These are phyloP conservation scores for Trichoderma koningiopsis DNA, from an alignment of 2,329 filamentous ascomycete species.

Conservation along the genomic window DNA sequence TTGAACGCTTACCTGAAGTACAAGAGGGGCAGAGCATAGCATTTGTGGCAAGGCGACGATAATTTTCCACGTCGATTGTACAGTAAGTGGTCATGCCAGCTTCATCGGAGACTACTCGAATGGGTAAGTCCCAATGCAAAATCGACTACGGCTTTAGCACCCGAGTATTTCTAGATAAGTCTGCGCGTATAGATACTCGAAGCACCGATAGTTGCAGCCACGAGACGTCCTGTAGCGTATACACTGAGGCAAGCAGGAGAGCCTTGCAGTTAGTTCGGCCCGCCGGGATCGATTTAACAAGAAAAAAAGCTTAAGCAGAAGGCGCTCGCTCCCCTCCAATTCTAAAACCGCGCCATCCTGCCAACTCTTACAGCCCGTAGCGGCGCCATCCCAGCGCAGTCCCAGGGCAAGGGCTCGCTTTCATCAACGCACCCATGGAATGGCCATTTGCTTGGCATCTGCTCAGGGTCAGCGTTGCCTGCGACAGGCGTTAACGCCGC, in stretches of 20 bases:
- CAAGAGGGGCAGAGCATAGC: neutral
- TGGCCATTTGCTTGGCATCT: neutral
- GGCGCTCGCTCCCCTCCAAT: neutral
- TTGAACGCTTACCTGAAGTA: neutral
- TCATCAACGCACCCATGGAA: neutral
- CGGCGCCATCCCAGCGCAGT: neutral
- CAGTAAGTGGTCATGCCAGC: neutral
- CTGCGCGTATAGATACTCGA: neutral
- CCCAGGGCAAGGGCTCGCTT: neutral
- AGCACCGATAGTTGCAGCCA: neutral
- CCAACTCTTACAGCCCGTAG: neutral
- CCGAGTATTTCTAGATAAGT: neutral
- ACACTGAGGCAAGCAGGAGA: neutral
- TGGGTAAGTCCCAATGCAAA: neutral
- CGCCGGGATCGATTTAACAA: neutral
- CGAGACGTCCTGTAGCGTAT: neutral
- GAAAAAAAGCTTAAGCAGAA: neutral
- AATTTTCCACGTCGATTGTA: neutral
- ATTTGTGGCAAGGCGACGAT: neutral
- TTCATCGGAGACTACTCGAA: neutral
- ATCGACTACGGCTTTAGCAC: neutral
- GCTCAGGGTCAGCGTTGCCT: neutral
- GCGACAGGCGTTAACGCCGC: constrained; percentile 5
- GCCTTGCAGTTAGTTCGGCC: neutral
- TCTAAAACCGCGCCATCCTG: neutral